Evolutionary conservation across 1,284 basidiomycete genomes (phyloP).

Genomic region (Cryptococcus hybrid): DNA sequence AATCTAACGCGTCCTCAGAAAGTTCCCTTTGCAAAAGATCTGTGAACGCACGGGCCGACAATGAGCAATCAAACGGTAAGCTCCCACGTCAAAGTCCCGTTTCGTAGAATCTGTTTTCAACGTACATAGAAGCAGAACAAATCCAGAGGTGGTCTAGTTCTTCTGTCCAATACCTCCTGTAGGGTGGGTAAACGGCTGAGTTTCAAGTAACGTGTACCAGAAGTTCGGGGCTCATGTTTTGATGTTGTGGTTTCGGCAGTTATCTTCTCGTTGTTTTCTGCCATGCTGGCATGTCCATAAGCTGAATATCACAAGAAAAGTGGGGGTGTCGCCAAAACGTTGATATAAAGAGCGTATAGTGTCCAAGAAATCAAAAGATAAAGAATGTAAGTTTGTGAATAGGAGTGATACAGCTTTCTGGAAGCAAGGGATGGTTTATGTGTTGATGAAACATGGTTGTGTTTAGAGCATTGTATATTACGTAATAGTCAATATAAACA

Average conservation of each 20-base stretch:
- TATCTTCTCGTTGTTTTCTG: not conserved
- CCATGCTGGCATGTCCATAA: not conserved
- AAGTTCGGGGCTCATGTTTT: conserved; percentile 28
- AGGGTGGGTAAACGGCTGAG: conserved; percentile 55
- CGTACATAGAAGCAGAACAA: conserved; percentile 97
- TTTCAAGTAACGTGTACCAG: conserved; percentile 41
- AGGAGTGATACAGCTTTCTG: no score
- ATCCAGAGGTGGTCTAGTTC: conserved; percentile 91
- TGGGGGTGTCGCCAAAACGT: not conserved
- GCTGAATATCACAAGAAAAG: not conserved
- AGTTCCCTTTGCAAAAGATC: conserved; percentile 87
- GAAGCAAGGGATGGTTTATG: no score
- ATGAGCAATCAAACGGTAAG: not conserved
- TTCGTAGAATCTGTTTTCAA: no score
- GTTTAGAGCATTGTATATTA: no score
- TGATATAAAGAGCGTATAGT: no score
- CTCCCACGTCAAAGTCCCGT: not conserved
- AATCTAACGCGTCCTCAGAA: conserved; percentile 92
- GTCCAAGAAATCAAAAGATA: no score
- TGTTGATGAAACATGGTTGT: no score
- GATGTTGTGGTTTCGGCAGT: not conserved
- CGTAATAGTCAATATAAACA: no score
- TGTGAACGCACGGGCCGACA: conserved; percentile 18
- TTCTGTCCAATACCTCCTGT: conserved; percentile 77
- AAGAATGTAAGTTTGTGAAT: no score